phyloP scores from a whole-genome alignment of 106 monocot genomes.

The Amphibolis antarctica region DNA sequence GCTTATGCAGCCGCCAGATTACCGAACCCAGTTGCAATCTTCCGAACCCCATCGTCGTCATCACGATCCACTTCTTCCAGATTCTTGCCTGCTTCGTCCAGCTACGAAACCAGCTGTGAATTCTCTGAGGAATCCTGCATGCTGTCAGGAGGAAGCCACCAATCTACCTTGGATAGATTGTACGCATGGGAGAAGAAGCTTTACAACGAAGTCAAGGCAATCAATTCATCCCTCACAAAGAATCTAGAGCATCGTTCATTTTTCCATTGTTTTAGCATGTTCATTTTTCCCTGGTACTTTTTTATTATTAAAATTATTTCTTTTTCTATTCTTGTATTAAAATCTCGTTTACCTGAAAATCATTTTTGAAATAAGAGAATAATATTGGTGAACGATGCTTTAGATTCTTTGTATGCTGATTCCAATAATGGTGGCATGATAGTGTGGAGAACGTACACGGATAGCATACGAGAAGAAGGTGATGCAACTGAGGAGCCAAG shows the following conservation, averaged over 20 bases:
- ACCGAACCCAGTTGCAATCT: conserved; percentile 67
- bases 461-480: conserved; percentile 73
- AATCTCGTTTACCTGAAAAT: no score
- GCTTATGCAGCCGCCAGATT: conserved; percentile 35
- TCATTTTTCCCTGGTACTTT: no score
- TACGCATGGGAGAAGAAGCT: conserved; percentile 96
- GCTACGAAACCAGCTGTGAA: conserved; percentile 38
- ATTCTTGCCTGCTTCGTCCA: conserved; percentile 23
- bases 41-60: conserved; percentile 63
- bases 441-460: conserved; percentile 57
- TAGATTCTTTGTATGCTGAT: no score
- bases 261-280: no score
- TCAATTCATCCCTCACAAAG: no score
- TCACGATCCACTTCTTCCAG: conserved; percentile 57
- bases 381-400: no score
- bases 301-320: no score
- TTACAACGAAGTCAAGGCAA: conserved; percentile 90
- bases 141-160: conserved; percentile 70
- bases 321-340: no score
- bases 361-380: no score
- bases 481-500: conserved; percentile 56
- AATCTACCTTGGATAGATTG: conserved; percentile 67
- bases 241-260: no score
- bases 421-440: no score
- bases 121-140: conserved; percentile 59